phyloP scores from a whole-genome alignment of 345 rosid species.

The Eucalyptus polybractea region DNA sequence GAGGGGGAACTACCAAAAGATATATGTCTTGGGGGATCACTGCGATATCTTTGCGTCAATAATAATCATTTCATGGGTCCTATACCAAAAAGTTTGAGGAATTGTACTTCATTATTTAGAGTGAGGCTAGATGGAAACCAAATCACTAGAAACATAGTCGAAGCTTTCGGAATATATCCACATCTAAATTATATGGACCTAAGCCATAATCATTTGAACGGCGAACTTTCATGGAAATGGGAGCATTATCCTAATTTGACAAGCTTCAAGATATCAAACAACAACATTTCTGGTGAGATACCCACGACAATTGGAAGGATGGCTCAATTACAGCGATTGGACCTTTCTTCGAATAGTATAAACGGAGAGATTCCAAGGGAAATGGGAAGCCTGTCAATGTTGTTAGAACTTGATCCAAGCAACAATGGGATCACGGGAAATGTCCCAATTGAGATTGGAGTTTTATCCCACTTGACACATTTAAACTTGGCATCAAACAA shows the following conservation, averaged over 20 bases:
- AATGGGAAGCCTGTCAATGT: background rate
- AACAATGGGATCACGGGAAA: background rate
- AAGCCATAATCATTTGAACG: background rate
- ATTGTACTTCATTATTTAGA: background rate
- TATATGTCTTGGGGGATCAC: too few species aligned
- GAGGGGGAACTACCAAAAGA: too few species aligned
- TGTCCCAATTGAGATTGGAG: background rate
- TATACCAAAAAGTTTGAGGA: background rate
- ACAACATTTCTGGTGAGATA: background rate
- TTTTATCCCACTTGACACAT: background rate
- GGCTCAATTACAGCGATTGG: background rate
- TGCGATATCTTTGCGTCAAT: accelerated
- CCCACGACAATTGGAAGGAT: background rate
- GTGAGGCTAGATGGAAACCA: background rate
- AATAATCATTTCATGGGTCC: background rate
- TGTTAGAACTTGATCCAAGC: background rate
- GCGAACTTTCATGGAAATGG: background rate
- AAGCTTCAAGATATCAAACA: background rate
- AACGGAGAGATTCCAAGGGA: background rate
- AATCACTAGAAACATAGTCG: background rate
- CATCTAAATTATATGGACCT: background rate
- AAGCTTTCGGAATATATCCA: background rate
- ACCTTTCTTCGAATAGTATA: background rate
- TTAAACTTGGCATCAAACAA: background rate
- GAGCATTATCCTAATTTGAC: background rate